phyloP scores from a whole-genome alignment of 768 basidiomycete genomes.

The Suillus variegatus region DNA sequence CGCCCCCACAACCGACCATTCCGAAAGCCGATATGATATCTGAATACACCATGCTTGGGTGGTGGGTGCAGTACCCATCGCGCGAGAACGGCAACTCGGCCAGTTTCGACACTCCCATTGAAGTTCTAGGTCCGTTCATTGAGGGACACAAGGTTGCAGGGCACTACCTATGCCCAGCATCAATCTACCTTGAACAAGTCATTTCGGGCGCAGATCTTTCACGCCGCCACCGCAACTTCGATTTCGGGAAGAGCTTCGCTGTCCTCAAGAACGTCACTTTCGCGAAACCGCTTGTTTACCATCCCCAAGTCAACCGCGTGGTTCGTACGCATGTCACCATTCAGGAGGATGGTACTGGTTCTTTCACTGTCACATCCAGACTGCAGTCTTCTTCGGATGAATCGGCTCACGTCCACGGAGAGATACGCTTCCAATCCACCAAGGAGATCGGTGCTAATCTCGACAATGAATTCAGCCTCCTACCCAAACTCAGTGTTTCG shows the following conservation, averaged over 20 bases:
- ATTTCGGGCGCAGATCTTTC: conserved; percentile 46
- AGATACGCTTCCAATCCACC: conserved; percentile 39
- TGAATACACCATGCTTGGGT: conserved; percentile 38
- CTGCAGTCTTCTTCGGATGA: conserved; percentile 33
- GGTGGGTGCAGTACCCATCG: conserved; percentile 46
- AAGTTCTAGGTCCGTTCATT: conserved; percentile 44
- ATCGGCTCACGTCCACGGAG: conserved; percentile 47
- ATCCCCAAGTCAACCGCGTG: conserved; percentile 28
- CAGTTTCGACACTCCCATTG: conserved; percentile 56
- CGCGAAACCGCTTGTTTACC: conserved; percentile 55
- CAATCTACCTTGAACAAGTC: conserved; percentile 61
- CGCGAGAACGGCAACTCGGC: conserved; percentile 36
- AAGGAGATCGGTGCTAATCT: conserved; percentile 40
- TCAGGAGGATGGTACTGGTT: conserved; percentile 35
- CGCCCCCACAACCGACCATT: background rate
- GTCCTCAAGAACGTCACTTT: conserved; percentile 48
- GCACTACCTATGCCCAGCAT: conserved; percentile 62
- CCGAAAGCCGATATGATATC: conserved; percentile 3
- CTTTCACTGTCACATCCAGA: conserved; percentile 50
- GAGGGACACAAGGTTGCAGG: conserved; percentile 60
- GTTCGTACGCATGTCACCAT: conserved; percentile 44
- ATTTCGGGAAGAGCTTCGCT: conserved; percentile 35
- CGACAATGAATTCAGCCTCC: conserved; percentile 32
- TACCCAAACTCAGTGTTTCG: conserved; percentile 35
- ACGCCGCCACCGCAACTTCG: conserved; percentile 31